phyloP scores from a whole-genome alignment of 495 filamentous ascomycete species.

The Penicillium parvum region DNA sequence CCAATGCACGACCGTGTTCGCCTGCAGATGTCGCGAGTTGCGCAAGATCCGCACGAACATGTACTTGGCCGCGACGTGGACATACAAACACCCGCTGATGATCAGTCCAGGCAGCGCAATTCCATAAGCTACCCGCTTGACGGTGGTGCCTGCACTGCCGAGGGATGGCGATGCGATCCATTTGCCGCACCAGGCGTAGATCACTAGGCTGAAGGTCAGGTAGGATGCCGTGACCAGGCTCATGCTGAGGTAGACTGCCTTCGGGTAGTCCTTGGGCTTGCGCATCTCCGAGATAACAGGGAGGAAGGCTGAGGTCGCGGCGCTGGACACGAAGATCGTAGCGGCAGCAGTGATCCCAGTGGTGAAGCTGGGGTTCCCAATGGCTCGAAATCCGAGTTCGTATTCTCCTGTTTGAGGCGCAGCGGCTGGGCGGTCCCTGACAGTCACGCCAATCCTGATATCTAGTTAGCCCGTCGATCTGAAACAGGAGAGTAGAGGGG shows the following conservation, averaged over 20 bases:
- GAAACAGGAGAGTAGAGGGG: background rate
- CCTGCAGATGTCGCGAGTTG: conserved; percentile 52
- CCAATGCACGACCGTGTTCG: conserved; percentile 43
- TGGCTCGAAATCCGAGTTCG: conserved; percentile 44
- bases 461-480: conserved; percentile 4
- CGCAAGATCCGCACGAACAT: conserved; percentile 58
- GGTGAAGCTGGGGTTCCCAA: conserved; percentile 31
- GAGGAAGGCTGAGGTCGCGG: conserved; percentile 66
- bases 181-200: conserved; percentile 68
- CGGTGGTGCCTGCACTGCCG: conserved; percentile 54
- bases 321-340: conserved; percentile 42
- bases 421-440: conserved; percentile 33
- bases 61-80: conserved; percentile 56
- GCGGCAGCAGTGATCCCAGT: conserved; percentile 36
- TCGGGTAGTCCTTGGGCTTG: conserved; percentile 58
- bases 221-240: conserved; percentile 62
- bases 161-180: conserved; percentile 67
- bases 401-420: conserved; percentile 32
- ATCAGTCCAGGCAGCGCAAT: conserved; percentile 64
- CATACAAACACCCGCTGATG: conserved; percentile 58
- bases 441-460: conserved; percentile 37
- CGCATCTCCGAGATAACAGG: conserved; percentile 74
- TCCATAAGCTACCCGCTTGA: conserved; percentile 69
- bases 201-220: conserved; percentile 40
- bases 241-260: conserved; percentile 61